Percentiles rank a stretch among this genome's conserved stretches.
Conservation (phyloP, 345 rosid species). For the Aquilaria sinensis region DNA sequence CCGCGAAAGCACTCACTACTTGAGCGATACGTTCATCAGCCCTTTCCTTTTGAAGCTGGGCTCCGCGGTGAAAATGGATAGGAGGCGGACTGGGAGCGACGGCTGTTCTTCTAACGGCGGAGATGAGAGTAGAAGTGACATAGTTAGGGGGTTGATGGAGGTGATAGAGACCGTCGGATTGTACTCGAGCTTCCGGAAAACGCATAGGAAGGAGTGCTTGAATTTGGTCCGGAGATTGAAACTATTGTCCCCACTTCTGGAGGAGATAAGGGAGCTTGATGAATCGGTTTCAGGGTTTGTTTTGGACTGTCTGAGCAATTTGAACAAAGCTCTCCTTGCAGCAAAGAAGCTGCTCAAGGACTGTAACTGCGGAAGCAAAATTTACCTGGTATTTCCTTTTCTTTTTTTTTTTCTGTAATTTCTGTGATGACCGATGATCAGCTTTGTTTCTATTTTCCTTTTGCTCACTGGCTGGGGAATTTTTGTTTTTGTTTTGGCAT, state of each 20-base stretch:
- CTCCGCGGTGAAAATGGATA: conserved; percentile 11
- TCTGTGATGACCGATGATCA: neutral
- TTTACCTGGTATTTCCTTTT: conserved; percentile 36
- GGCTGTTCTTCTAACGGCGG: conserved; percentile 23
- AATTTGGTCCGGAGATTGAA: conserved; percentile 52
- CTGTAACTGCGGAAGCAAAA: conserved; percentile 55
- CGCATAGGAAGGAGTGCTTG: conserved; percentile 54
- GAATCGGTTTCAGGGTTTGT: conserved; percentile 7
- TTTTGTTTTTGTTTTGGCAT: neutral
- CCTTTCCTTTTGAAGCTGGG: conserved; percentile 9
- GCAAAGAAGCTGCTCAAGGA: conserved; percentile 52
- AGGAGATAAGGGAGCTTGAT: conserved; percentile 37
- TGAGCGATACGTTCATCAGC: neutral
- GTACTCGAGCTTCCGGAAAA: conserved; percentile 30
- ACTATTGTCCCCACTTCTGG: conserved; percentile 51
- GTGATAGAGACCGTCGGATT: conserved; percentile 39
- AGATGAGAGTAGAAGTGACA: conserved; percentile 3
- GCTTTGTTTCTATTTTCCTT: neutral
- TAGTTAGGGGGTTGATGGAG: conserved; percentile 31
- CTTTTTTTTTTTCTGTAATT: neutral
- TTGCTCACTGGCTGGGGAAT: neutral
- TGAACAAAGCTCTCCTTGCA: conserved; percentile 34
- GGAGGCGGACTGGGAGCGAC: conserved; percentile 17
- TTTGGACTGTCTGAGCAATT: conserved; percentile 22
- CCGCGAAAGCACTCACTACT: neutral